A percentile compares a stretch with the other conserved stretches of the same genome.
Evolutionary conservation across 345 rosid genomes (phyloP).

Genomic region (Murraya koenigii): DNA sequence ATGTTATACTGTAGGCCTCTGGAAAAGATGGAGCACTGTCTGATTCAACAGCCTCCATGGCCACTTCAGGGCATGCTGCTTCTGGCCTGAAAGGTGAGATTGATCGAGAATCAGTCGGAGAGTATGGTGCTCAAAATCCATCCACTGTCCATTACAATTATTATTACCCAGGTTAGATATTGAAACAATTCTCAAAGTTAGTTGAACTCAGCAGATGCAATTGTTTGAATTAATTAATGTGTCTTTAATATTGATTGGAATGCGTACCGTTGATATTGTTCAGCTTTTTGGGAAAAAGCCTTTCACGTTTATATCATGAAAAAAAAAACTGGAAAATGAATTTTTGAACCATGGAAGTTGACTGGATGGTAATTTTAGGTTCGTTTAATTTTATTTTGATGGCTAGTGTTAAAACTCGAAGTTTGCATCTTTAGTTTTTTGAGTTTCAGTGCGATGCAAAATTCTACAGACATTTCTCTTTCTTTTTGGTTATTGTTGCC

Average conservation of each 20-base stretch:
- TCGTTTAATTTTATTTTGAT: not conserved
- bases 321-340: not conserved
- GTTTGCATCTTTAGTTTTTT: not conserved
- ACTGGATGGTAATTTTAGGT: not conserved
- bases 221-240: not conserved
- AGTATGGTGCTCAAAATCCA: slow-evolving; percentile 21
- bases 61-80: slow-evolving; percentile 23
- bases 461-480: not conserved
- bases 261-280: not conserved
- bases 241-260: not conserved
- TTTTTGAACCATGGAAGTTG: not conserved
- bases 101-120: slow-evolving; percentile 27
- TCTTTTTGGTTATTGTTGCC: not conserved
- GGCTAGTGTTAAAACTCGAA: not conserved
- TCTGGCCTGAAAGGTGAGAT: slow-evolving; percentile 26
- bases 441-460: not conserved
- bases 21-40: slow-evolving; percentile 27
- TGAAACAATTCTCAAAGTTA: not conserved
- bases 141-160: slow-evolving; percentile 38
- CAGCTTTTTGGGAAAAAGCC: not conserved
- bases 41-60: slow-evolving; percentile 21
- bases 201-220: not conserved
- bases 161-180: slow-evolving; percentile 49
- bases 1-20: slow-evolving; percentile 26
- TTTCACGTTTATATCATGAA: not conserved